These are phyloP conservation scores for Thalia dealbata DNA, from an alignment of 176 grass and related monocot species.

Conservation along the genomic window DNA sequence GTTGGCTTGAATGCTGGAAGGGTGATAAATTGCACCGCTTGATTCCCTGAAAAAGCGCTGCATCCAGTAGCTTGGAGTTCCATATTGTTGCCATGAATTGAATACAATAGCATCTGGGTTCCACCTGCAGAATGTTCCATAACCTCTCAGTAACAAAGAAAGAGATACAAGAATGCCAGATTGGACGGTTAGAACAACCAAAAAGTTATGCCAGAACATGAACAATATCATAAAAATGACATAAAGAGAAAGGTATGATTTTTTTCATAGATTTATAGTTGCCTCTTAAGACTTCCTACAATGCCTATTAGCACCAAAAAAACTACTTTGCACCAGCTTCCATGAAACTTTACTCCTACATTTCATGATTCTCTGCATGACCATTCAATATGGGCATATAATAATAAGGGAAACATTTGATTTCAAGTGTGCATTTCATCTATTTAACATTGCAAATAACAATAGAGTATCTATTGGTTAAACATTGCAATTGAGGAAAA, in stretches of 20 bases:
- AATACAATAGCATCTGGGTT: constrained; percentile 79
- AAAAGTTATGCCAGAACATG: not conserved
- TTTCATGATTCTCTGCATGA: not conserved
- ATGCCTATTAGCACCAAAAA: not conserved
- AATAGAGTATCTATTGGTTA: no score
- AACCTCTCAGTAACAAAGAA: not conserved
- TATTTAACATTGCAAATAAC: not conserved
- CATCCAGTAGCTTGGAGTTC: constrained; percentile 92
- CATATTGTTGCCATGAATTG: constrained; percentile 71
- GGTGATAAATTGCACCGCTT: constrained; percentile 52
- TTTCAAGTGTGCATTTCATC: not conserved
- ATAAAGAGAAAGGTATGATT: not conserved
- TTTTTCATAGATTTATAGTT: not conserved
- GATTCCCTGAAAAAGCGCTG: constrained; percentile 64
- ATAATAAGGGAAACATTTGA: not conserved
- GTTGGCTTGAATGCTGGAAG: constrained; percentile 42
- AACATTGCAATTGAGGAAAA: not conserved
- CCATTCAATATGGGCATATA: not conserved
- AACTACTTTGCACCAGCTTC: not conserved
- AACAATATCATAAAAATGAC: not conserved
- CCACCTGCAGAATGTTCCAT: constrained; percentile 37
- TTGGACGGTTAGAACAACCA: not conserved
- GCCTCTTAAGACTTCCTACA: not conserved
- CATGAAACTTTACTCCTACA: not conserved
- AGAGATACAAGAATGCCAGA: not conserved